These are phyloP conservation scores for Penicillium griseofulvum DNA, from an alignment of 2,329 filamentous ascomycete species.

Conservation along the genomic window DNA sequence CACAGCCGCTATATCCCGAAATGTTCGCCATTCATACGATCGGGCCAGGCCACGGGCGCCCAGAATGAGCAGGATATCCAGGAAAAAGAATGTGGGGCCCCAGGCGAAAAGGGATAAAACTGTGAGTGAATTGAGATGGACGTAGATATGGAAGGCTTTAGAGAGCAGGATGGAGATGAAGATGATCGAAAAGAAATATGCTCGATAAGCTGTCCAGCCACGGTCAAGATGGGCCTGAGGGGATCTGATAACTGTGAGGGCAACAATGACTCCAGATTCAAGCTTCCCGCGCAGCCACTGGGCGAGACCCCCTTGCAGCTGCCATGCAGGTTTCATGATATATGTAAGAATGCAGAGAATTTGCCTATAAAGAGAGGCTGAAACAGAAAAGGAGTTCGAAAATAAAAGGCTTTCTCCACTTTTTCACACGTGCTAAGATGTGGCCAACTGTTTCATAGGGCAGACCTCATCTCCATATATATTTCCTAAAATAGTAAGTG, in stretches of 20 bases:
- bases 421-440: too few species aligned
- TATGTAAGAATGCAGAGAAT: too few species aligned
- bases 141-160: slow-evolving; percentile 14
- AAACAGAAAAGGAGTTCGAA: too few species aligned
- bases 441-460: too few species aligned
- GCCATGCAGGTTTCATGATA: slow-evolving; percentile 8
- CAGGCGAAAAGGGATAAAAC: slow-evolving; percentile 4
- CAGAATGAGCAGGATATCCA: slow-evolving; percentile 13
- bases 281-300: background rate
- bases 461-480: too few species aligned
- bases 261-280: background rate
- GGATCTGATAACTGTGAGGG: slow-evolving; percentile 8
- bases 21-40: slow-evolving; percentile 7
- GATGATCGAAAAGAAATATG: slow-evolving; percentile 14
- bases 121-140: slow-evolving; percentile 5
- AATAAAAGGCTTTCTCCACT: too few species aligned
- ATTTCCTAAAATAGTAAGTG: too few species aligned
- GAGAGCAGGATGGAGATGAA: slow-evolving; percentile 12
- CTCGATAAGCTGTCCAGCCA: slow-evolving; percentile 8
- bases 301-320: background rate
- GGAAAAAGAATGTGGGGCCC: slow-evolving; percentile 15
- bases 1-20: slow-evolving; percentile 6
- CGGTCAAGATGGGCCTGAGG: slow-evolving; percentile 9
- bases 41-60: slow-evolving; percentile 11
- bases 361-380: too few species aligned